Percentiles rank a stretch among this genome's conserved stretches.
Conservation (phyloP, 306 rosid species). For the Castanopsis chinensis region DNA sequence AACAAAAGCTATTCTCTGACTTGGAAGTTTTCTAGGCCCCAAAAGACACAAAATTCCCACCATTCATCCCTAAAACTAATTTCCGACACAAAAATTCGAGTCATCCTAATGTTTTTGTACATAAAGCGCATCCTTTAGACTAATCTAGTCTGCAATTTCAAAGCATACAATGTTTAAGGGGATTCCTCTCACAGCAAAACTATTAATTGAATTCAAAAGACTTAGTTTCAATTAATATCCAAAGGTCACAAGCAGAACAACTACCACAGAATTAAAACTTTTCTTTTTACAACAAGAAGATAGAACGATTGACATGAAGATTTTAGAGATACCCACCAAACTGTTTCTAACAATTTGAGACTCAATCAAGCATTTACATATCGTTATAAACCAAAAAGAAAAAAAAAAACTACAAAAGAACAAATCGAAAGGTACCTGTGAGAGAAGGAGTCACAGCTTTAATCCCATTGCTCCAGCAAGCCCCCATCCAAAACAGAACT, state of each 20-base stretch:
- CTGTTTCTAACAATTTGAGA: not conserved
- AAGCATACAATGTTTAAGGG: too few species aligned
- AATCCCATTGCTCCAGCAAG: conserved; percentile 81
- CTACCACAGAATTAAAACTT: too few species aligned
- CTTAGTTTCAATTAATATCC: too few species aligned
- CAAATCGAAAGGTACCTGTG: conserved; percentile 49
- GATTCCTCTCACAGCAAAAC: too few species aligned
- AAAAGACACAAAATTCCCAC: conserved; percentile 2
- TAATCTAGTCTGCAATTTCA: too few species aligned
- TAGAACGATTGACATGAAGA: too few species aligned
- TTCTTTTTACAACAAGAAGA: too few species aligned
- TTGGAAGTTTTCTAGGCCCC: conserved; percentile 9
- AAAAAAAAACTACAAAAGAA: not conserved
- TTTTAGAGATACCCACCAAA: too few species aligned
- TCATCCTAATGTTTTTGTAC: too few species aligned
- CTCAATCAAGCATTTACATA: not conserved
- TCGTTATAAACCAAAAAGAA: not conserved
- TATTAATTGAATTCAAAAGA: too few species aligned
- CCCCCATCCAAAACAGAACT: conserved; percentile 70
- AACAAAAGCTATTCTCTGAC: conserved; percentile 5
- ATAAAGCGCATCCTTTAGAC: too few species aligned
- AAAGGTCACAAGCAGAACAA: too few species aligned
- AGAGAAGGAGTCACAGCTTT: conserved; percentile 64
- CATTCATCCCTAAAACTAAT: conserved; percentile 10
- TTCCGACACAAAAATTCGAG: not conserved